A percentile compares a stretch with the other conserved stretches of the same genome.
These are phyloP conservation scores for Cyclotella baltica DNA, from an alignment of 108 stramenopile species.

Conservation along the genomic window DNA sequence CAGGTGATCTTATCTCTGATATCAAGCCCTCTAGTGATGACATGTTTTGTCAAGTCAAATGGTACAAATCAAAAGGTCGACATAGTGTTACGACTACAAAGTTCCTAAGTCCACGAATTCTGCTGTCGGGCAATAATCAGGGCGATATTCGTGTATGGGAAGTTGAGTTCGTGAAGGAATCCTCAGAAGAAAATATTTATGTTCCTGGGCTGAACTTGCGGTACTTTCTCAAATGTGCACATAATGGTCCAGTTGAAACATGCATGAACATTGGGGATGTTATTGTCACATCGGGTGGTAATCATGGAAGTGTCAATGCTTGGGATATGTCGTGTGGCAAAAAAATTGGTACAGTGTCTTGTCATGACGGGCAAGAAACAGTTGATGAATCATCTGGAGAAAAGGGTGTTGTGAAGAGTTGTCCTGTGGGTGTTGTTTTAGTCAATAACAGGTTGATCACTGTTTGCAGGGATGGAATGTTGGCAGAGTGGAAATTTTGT, in stretches of 20 bases:
- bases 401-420: background rate
- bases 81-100: background rate
- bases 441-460: background rate
- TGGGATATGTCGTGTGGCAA: background rate
- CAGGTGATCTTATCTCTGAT: background rate
- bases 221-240: background rate
- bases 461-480: background rate
- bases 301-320: background rate
- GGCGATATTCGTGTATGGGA: conserved; percentile 17
- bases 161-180: background rate
- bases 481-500: background rate
- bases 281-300: background rate
- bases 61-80: conserved; percentile 12
- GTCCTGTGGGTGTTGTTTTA: background rate
- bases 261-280: background rate
- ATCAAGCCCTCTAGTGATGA: background rate
- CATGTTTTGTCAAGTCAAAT: background rate
- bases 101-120: background rate
- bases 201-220: background rate
- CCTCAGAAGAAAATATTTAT: background rate
- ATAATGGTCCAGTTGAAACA: conserved; percentile 3
- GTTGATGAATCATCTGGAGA: background rate
- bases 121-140: background rate
- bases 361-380: background rate
- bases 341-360: background rate